phyloP scores from a whole-genome alignment of 2,329 filamentous ascomycete species.

The Ceratocystis eucalypticola region DNA sequence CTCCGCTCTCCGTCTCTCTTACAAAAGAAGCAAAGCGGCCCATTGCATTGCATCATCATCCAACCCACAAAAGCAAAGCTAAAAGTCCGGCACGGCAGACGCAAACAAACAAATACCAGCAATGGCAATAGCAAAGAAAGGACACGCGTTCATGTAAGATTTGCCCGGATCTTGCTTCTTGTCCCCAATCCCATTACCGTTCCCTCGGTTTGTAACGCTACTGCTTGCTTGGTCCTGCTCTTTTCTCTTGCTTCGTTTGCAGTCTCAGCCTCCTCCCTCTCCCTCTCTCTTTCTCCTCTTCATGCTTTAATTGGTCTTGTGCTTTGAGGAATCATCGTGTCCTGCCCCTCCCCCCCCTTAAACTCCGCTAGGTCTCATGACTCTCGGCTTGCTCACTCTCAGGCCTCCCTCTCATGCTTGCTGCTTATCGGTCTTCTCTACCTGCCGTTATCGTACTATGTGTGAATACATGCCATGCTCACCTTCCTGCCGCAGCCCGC shows the following conservation, averaged over 20 bases:
- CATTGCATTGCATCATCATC: too few species aligned
- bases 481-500: neutral
- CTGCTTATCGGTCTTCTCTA: neutral
- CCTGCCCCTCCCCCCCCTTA: neutral
- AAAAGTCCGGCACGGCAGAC: neutral
- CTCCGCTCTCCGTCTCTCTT: too few species aligned
- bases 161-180: neutral
- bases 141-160: neutral
- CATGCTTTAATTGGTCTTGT: neutral
- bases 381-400: neutral
- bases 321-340: neutral
- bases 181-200: neutral
- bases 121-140: neutral
- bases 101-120: neutral
- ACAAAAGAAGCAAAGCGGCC: too few species aligned
- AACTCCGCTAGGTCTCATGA: neutral
- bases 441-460: neutral
- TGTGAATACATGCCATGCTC: neutral
- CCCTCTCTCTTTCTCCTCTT: neutral
- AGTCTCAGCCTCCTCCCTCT: neutral
- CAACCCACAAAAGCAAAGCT: too few species aligned
- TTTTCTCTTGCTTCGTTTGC: neutral
- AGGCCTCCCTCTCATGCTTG: neutral
- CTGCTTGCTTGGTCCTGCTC: neutral
- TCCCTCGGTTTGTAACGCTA: neutral